Evolutionary conservation across 2,329 filamentous ascomycete species (phyloP).

Genomic region (Calonectria hongkongensis): DNA sequence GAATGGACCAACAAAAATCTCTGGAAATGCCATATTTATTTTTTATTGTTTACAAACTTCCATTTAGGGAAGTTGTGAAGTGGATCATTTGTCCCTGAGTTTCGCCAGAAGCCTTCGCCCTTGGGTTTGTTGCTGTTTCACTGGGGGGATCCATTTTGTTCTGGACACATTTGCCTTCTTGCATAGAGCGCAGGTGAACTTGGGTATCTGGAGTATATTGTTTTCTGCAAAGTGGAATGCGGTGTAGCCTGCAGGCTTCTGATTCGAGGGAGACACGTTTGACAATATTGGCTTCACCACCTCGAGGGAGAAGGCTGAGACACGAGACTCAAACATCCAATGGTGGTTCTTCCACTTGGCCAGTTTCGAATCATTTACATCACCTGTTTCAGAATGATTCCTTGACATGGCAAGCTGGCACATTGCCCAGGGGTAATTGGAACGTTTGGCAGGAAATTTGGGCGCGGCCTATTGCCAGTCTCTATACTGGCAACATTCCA

Average conservation of each 20-base stretch:
- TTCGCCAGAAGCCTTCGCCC: not conserved
- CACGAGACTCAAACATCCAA: not conserved
- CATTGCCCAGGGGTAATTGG: slow-evolving; percentile 8
- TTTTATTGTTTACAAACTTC: slow-evolving; percentile 15
- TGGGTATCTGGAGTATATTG: not conserved
- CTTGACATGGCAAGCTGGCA: not conserved
- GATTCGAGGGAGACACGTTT: not conserved
- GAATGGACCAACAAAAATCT: not conserved
- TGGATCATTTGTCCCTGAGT: not conserved
- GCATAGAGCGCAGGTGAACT: not conserved
- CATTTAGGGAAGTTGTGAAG: not conserved
- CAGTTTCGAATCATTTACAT: not conserved
- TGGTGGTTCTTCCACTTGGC: not conserved
- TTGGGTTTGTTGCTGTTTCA: slow-evolving; percentile 3
- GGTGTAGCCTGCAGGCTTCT: not conserved
- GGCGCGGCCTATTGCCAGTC: not conserved
- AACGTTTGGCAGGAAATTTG: not conserved
- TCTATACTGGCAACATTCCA: slow-evolving; percentile 26
- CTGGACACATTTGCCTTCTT: not conserved
- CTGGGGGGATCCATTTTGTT: not conserved
- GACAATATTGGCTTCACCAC: not conserved
- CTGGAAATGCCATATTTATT: not conserved
- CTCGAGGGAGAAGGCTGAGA: slow-evolving; percentile 14
- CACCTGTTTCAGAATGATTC: slow-evolving; percentile 1
- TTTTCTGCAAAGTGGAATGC: not conserved